Percentiles rank a stretch among this genome's conserved stretches.
These are phyloP conservation scores for Carex scoparia DNA, from an alignment of 176 grass and related monocot genomes.

Conservation along the genomic window DNA sequence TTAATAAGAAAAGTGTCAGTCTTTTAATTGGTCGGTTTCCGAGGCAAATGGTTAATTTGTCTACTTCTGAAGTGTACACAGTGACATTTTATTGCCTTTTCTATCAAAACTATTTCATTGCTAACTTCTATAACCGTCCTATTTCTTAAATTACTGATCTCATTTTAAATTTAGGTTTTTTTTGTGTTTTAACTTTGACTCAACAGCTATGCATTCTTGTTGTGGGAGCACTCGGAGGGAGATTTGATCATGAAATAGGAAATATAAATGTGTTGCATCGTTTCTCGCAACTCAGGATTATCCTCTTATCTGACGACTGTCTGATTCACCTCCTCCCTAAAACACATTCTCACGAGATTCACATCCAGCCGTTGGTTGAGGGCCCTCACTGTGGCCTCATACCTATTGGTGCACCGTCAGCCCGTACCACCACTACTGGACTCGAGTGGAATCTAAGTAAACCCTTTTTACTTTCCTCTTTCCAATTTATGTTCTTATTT, in stretches of 20 bases:
- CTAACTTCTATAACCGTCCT: neutral
- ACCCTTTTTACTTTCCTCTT: neutral
- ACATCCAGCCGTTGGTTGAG: constrained; percentile 39
- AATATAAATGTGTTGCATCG: constrained; percentile 82
- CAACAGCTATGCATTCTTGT: constrained; percentile 78
- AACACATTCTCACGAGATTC: constrained; percentile 58
- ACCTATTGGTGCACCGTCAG: constrained; percentile 55
- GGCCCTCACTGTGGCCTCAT: constrained; percentile 87
- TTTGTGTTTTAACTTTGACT: constrained; percentile 8
- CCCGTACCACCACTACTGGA: constrained; percentile 58
- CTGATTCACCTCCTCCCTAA: constrained; percentile 74
- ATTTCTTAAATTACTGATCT: neutral
- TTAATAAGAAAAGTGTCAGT: too few relatives aligned
- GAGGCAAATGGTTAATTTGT: too few relatives aligned
- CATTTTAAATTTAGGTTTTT: neutral
- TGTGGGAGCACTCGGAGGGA: constrained; percentile 75
- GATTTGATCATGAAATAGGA: constrained; percentile 92
- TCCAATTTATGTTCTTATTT: neutral
- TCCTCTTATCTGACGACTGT: constrained; percentile 78
- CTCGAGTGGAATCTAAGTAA: constrained; percentile 86
- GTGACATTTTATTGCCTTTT: too few relatives aligned
- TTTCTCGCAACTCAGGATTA: constrained; percentile 50
- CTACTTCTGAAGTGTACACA: too few relatives aligned
- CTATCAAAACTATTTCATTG: neutral
- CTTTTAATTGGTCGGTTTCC: too few relatives aligned